Evolutionary conservation across 2,329 filamentous ascomycete genomes (phyloP).

Genomic region (Fusarium luffae): DNA sequence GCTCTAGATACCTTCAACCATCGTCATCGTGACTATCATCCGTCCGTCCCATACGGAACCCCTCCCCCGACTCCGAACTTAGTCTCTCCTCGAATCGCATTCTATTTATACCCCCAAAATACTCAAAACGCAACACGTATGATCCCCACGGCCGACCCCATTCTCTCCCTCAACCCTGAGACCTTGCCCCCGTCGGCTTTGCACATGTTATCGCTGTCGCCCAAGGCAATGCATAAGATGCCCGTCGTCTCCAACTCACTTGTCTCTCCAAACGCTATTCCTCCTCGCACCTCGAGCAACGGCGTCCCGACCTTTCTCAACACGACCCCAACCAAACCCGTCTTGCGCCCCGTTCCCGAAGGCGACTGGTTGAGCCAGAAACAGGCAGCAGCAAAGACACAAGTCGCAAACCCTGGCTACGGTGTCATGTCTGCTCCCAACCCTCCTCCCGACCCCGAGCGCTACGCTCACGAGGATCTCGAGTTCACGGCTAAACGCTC

Average conservation of each 20-base stretch:
- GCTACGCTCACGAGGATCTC: slow-evolving; percentile 67
- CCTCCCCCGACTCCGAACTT: slow-evolving; percentile 7
- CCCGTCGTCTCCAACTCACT: slow-evolving; percentile 46
- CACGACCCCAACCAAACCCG: slow-evolving; percentile 47
- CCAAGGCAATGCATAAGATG: slow-evolving; percentile 43
- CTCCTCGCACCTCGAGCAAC: slow-evolving; percentile 74
- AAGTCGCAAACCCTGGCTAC: slow-evolving; percentile 26
- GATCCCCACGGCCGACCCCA: slow-evolving; percentile 40
- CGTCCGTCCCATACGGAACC: slow-evolving; percentile 1
- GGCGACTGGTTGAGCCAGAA: slow-evolving; percentile 68
- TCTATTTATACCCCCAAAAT: slow-evolving; percentile 11
- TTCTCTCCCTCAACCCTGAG: slow-evolving; percentile 28
- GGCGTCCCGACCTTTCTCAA: slow-evolving; percentile 48
- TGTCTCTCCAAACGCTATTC: slow-evolving; percentile 70
- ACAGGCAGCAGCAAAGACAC: slow-evolving; percentile 33
- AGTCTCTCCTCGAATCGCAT: slow-evolving; percentile 15
- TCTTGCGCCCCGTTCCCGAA: slow-evolving; percentile 66
- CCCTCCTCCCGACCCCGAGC: slow-evolving; percentile 60
- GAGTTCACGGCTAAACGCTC: slow-evolving; percentile 62
- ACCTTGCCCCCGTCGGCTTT: slow-evolving; percentile 33
- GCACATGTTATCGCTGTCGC: slow-evolving; percentile 42
- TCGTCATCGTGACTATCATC: slow-evolving; percentile 2
- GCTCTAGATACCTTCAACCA: slow-evolving; percentile 22
- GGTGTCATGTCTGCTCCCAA: slow-evolving; percentile 51
- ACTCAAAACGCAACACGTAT: slow-evolving; percentile 32